These are phyloP conservation scores for Erigeron canadensis DNA, from an alignment of 129 eudicot genomes.

Conservation along the genomic window DNA sequence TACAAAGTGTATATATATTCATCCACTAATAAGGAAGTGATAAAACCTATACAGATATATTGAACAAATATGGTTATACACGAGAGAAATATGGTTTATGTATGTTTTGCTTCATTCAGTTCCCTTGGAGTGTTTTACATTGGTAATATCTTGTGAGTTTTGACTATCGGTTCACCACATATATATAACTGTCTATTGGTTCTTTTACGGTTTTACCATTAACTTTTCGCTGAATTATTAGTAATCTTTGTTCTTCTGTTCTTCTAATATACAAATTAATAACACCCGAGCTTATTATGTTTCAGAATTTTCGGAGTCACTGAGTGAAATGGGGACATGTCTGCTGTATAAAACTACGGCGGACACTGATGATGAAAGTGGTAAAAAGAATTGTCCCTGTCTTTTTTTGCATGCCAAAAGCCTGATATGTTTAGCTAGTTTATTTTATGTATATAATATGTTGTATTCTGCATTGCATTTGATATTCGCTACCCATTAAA, in stretches of 20 bases:
- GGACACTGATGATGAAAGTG: constrained; percentile 62
- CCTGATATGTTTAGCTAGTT: neutral
- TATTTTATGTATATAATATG: neutral
- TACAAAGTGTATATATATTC: too few relatives aligned
- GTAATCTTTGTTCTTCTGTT: neutral
- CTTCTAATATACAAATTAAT: neutral
- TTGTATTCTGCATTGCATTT: neutral
- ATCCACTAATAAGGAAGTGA: too few relatives aligned
- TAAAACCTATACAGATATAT: too few relatives aligned
- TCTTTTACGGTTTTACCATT: neutral
- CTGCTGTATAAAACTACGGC: constrained; percentile 61
- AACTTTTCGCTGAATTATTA: neutral
- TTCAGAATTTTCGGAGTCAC: constrained; percentile 88
- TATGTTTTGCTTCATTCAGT: too few relatives aligned
- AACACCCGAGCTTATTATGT: constrained; percentile 7
- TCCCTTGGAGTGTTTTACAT: too few relatives aligned
- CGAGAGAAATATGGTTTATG: too few relatives aligned
- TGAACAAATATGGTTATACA: too few relatives aligned
- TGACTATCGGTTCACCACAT: too few relatives aligned
- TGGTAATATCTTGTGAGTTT: too few relatives aligned
- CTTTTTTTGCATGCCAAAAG: neutral
- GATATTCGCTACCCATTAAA: neutral
- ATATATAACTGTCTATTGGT: too few relatives aligned
- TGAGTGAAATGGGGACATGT: constrained; percentile 80
- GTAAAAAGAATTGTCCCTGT: constrained; percentile 41